Conservation (phyloP, 2,329 filamentous ascomycete genomes). For the Shiraia sp. region DNA sequence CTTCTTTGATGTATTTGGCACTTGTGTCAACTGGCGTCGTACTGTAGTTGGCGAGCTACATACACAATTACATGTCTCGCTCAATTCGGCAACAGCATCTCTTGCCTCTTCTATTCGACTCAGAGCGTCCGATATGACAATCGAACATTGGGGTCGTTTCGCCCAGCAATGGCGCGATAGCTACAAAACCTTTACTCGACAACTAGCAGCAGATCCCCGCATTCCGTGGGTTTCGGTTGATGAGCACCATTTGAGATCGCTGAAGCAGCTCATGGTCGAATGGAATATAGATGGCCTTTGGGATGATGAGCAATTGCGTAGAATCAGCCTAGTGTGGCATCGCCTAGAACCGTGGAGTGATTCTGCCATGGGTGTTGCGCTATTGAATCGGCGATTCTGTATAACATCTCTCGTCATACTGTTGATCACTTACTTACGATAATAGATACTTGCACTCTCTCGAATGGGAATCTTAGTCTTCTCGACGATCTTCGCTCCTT, state of each 20-base stretch:
- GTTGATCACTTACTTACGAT: not conserved
- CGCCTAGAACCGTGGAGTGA: constrained; percentile 72
- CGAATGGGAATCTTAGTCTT: constrained; percentile 73
- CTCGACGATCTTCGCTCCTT: constrained; percentile 65
- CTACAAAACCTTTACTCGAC: constrained; percentile 64
- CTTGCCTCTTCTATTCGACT: constrained; percentile 54
- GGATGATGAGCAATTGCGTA: constrained; percentile 44
- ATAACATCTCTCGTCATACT: constrained; percentile 2
- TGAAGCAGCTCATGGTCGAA: constrained; percentile 60
- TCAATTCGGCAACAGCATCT: constrained; percentile 52
- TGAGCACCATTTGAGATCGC: constrained; percentile 68
- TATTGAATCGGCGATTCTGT: constrained; percentile 57
- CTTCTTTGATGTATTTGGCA: constrained; percentile 78
- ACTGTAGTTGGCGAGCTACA: constrained; percentile 65
- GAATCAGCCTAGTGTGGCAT: constrained; percentile 70
- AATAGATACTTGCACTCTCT: constrained; percentile 64
- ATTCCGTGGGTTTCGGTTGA: constrained; percentile 70
- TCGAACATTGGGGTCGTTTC: constrained; percentile 65
- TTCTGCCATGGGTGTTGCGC: constrained; percentile 59
- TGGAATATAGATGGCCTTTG: constrained; percentile 65
- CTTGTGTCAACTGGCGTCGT: constrained; percentile 76
- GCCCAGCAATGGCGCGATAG: constrained; percentile 71
- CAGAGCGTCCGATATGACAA: constrained; percentile 56
- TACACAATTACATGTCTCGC: constrained; percentile 51
- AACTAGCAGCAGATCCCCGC: constrained; percentile 52